Conservation (phyloP, 139 green algal species). For the Trebouxia sp. region DNA sequence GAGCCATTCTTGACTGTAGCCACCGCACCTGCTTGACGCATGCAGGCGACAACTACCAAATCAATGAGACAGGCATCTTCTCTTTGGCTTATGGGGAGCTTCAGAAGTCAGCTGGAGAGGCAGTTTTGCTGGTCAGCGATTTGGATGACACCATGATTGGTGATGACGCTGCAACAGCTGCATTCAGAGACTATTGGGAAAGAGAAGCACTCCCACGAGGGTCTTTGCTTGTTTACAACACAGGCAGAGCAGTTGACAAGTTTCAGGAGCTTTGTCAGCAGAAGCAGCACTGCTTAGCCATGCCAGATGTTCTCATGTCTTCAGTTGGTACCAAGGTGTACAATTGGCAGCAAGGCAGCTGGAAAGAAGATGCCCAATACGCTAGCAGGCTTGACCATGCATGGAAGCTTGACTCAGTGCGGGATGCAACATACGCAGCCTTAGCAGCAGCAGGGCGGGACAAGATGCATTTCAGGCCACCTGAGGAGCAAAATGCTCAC, state of each 20-base stretch:
- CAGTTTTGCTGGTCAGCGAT: slow-evolving; percentile 47
- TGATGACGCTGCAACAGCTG: slow-evolving; percentile 58
- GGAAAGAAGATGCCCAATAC: slow-evolving; percentile 67
- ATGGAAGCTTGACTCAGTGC: slow-evolving; percentile 68
- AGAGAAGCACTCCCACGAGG: not conserved
- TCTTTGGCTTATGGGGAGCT: slow-evolving; percentile 31
- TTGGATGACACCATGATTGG: slow-evolving; percentile 74
- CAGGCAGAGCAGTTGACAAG: slow-evolving; percentile 56
- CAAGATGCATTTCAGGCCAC: slow-evolving; percentile 78
- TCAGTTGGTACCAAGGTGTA: slow-evolving; percentile 83
- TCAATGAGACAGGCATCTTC: slow-evolving; percentile 31
- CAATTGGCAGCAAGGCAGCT: slow-evolving; percentile 40
- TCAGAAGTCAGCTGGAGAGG: not conserved
- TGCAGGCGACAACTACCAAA: slow-evolving; percentile 41
- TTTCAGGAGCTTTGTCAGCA: slow-evolving; percentile 57
- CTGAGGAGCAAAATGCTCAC: slow-evolving; percentile 77
- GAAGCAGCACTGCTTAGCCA: slow-evolving; percentile 63
- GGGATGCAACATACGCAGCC: slow-evolving; percentile 68
- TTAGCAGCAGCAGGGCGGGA: slow-evolving; percentile 69
- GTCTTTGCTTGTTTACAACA: slow-evolving; percentile 54
- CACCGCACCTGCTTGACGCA: slow-evolving; percentile 12
- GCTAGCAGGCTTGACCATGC: slow-evolving; percentile 52
- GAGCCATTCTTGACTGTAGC: slow-evolving; percentile 24
- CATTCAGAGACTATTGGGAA: slow-evolving; percentile 54
- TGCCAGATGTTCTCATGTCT: slow-evolving; percentile 79